Base-by-base conservation (phyloP, 164 flowering plant species). In the Vitis cinerea region DNA sequence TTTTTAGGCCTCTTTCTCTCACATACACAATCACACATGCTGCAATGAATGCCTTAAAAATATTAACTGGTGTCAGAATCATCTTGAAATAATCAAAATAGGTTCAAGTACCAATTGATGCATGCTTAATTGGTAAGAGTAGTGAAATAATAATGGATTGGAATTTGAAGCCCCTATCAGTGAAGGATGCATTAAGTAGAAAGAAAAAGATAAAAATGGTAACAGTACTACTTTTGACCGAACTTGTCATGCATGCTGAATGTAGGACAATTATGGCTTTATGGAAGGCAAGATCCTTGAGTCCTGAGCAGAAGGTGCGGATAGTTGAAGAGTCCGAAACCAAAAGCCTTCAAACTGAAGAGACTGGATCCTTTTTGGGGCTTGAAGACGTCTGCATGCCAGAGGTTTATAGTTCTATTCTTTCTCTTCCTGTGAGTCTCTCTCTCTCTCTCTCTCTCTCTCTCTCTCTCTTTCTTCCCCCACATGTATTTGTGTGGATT, bases 281-380 rank as follows among this genome's bases (percentile, higher is more conserved):
- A 1, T 92, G 98, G 97, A 92, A 82, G 78, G 92, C 96, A 27
- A 84, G 89, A 77, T 80, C 98, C 31, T 81, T 95, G 86, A 88
- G 80, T 67, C 99, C 90, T 63, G 99, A 95, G 82, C 99, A 95
- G 89, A 95, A 91, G 87, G 93, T 90, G 70, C 87, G 77, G 74
- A 80, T 92, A 58, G 87, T 84, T 69, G 97, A 91, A 77, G 95
- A 92, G 72, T 81, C 90, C 56, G 94, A 84, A 68, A 51, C 78
- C 51, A 89, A 85, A 79, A 75, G 66, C 78, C 86, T 92, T 37
- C 89, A 81, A 71, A 70, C 77, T 59, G 99, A 92, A 74, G 99
- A 92, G 81, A 84, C 84, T 77, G 97, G 94, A 47, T 73, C 90
- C 14, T 85, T 90, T 69, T 73, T 92, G 79, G 97, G 78, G 37